Evolutionary conservation across 2,329 filamentous ascomycete genomes (phyloP).

Genomic region (Aspergillus carbonarius): DNA sequence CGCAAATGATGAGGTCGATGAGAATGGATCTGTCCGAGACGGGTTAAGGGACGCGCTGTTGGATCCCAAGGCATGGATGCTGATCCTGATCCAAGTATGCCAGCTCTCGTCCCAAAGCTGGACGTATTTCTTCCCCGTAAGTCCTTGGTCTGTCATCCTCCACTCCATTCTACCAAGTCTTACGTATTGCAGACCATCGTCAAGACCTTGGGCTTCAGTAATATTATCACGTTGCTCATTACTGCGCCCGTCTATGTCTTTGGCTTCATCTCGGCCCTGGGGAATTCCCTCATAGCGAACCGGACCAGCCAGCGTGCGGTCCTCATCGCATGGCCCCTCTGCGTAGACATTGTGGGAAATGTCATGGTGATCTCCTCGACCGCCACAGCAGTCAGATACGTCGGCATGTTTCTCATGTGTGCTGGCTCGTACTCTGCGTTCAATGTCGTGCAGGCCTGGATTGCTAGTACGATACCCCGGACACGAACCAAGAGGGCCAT

Average conservation of each 20-base stretch:
- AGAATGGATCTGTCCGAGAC: slow-evolving; percentile 18
- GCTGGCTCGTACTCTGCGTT: slow-evolving; percentile 21
- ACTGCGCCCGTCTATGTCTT: slow-evolving; percentile 23
- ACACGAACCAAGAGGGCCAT: slow-evolving; percentile 22
- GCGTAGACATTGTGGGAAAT: slow-evolving; percentile 21
- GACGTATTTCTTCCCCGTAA: slow-evolving; percentile 17
- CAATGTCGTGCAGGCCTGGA: slow-evolving; percentile 22
- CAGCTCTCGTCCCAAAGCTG: slow-evolving; percentile 19
- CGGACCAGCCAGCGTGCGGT: slow-evolving; percentile 15
- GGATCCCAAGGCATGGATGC: slow-evolving; percentile 18
- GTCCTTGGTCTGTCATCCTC: neutral
- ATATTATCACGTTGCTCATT: slow-evolving; percentile 19
- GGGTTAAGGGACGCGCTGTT: slow-evolving; percentile 17
- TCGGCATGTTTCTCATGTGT: slow-evolving; percentile 24
- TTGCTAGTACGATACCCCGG: slow-evolving; percentile 23
- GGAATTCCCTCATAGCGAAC: slow-evolving; percentile 30
- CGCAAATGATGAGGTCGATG: slow-evolving; percentile 22
- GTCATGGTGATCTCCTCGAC: slow-evolving; percentile 18
- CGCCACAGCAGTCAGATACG: slow-evolving; percentile 16
- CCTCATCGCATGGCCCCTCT: slow-evolving; percentile 19
- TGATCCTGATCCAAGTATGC: slow-evolving; percentile 19
- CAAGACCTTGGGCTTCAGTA: slow-evolving; percentile 19
- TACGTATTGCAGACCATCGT: slow-evolving; percentile 15
- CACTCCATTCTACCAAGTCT: neutral
- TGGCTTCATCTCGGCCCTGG: slow-evolving; percentile 35